Base-by-base conservation (phyloP, 2,329 filamentous ascomycete species). In the Pseudogymnoascus pannorum region DNA sequence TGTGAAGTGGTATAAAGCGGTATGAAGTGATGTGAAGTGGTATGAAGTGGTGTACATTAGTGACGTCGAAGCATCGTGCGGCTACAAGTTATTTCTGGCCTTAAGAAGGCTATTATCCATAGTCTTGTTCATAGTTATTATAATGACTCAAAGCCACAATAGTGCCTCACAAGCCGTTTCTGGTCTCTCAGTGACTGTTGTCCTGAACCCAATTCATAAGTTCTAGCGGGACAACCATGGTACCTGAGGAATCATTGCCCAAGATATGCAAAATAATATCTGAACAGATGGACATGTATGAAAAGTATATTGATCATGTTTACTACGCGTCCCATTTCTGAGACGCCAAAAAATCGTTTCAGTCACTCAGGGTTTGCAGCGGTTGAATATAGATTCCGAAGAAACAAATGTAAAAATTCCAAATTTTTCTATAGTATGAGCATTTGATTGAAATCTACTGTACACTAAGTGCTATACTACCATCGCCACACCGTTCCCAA, bases 391-490 rank as follows among this genome's bases (percentile, higher is more conserved):
- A 54, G 48, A 54, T 54, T 31, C 26, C 48, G 24, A 31, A 54
- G 26, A 29, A 54, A 31, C 48, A 31, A 54, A 18, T 54, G 31
- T 54, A 54, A 54, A 54, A 54, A 54, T 54, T 31, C 48, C 48
- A 54, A 54, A 20, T 54, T 54, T 54, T 54, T 54, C 48, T 54
- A 54, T 54, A 54, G 48, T 54, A 54, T 54, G 48, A 54, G 48
- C 48, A 54, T 54, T 54, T 54, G 48, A 54, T 54, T 54, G 48
- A 54, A 54, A 54, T 54, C 48, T 54, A 54, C 48, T 54, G 48
- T 54, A 54, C 48, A 54, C 48, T 54, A 54, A 54, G 48, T 54
- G 48, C 48, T 54, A 54, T 54, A 54, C 48, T 54, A 54, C 48
- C 48, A 54, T 54, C 48, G 48, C 48, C 48, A 54, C 48, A 20